Evolutionary conservation across 345 rosid genomes (phyloP).

Genomic region (Erucastrum elatum): DNA sequence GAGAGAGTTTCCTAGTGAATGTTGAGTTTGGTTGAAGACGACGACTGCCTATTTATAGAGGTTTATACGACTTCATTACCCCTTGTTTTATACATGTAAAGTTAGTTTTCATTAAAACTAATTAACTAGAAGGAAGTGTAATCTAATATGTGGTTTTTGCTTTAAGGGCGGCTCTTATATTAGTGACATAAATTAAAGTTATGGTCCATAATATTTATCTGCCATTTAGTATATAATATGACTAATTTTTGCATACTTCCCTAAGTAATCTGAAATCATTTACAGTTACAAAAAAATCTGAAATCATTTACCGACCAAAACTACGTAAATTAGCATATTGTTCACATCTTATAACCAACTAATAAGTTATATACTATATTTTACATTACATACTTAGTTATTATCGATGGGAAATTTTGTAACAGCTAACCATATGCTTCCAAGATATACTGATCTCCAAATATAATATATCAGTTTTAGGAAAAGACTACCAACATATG

Average conservation of each 20-base stretch:
- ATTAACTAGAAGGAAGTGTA: neutral
- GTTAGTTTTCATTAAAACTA: neutral
- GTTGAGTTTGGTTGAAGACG: constrained; percentile 9
- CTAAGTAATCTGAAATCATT: neutral
- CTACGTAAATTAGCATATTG: neutral
- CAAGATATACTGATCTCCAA: neutral
- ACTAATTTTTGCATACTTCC: neutral
- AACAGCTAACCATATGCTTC: neutral
- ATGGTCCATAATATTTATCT: constrained; percentile 8
- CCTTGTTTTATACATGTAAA: neutral
- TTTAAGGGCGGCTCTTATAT: constrained; percentile 31
- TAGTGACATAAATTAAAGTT: neutral
- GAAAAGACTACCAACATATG: neutral
- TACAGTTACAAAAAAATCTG: no score
- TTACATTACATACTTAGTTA: neutral
- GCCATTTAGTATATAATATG: neutral
- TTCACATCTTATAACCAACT: neutral
- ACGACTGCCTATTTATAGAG: constrained; percentile 23
- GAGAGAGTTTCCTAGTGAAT: constrained; percentile 12
- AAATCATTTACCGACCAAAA: neutral
- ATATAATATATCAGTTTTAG: neutral
- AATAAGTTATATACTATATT: neutral
- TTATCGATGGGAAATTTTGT: neutral
- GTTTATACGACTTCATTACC: neutral
- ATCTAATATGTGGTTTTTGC: constrained; percentile 28